Conservation (phyloP, 2,329 filamentous ascomycete species). For the Pseudocercospora vitis region DNA sequence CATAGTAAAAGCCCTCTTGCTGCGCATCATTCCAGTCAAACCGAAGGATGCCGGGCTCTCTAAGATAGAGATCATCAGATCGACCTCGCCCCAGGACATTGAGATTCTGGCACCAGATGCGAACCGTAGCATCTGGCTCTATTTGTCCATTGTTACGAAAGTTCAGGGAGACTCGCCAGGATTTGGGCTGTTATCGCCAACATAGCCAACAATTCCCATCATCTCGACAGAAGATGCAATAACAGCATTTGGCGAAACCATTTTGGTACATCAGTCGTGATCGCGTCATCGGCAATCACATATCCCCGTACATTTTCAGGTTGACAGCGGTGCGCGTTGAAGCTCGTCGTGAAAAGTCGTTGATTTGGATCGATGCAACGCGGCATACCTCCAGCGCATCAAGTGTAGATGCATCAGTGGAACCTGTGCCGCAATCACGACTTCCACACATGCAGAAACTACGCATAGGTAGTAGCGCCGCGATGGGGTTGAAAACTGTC, state of each 20-base stretch:
- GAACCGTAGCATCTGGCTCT: not conserved
- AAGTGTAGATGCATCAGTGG: not conserved
- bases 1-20: conserved; percentile 10
- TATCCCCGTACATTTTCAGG: not conserved
- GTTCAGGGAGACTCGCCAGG: not conserved
- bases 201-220: not conserved
- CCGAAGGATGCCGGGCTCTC: not conserved
- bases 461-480: not conserved
- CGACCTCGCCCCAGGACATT: conserved; percentile 6
- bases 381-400: not conserved
- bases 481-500: not conserved
- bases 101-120: conserved; percentile 4
- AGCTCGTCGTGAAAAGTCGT: not conserved
- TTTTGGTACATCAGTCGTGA: conserved; percentile 7
- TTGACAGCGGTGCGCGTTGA: not conserved
- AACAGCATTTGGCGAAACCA: conserved; percentile 5
- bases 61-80: conserved; percentile 11
- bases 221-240: not conserved
- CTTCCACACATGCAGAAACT: too few relatives aligned
- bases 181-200: not conserved
- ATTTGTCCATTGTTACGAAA: not conserved
- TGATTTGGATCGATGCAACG: not conserved
- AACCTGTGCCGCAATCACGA: not conserved
- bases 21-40: conserved; percentile 8
- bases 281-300: conserved; percentile 5